Conservation (phyloP, 495 filamentous ascomycete species). For the Hypoxylon lienhwacheense region DNA sequence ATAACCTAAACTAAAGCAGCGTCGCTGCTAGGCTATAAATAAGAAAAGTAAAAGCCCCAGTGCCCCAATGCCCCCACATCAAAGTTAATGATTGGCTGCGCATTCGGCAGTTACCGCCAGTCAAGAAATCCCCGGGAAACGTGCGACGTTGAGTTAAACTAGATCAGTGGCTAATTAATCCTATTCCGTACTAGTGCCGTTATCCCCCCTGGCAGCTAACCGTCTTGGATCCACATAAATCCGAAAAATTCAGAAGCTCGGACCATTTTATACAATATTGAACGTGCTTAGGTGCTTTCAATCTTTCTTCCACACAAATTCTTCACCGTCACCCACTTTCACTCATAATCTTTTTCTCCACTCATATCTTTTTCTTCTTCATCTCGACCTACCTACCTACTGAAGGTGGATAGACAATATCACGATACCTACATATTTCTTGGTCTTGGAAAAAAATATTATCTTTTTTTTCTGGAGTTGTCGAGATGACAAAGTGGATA, state of each 20-base stretch:
- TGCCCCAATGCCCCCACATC: slow-evolving; percentile 10
- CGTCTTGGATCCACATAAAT: slow-evolving; percentile 33
- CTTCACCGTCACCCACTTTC: slow-evolving; percentile 35
- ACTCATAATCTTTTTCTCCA: slow-evolving; percentile 19
- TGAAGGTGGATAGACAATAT: slow-evolving; percentile 11
- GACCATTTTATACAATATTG: slow-evolving; percentile 5
- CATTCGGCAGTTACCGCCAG: slow-evolving; percentile 34
- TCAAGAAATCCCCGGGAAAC: slow-evolving; percentile 18
- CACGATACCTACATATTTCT: slow-evolving; percentile 17
- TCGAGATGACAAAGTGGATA: slow-evolving; percentile 20
- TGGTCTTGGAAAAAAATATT: slow-evolving; percentile 1
- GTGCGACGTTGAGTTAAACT: slow-evolving; percentile 39
- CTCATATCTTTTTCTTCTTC: slow-evolving; percentile 2
- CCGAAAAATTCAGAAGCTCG: slow-evolving; percentile 19
- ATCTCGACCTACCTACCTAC: not conserved
- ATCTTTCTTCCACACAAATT: slow-evolving; percentile 24
- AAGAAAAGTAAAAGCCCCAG: too few species aligned
- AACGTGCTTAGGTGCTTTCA: slow-evolving; percentile 1
- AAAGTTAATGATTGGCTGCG: slow-evolving; percentile 25
- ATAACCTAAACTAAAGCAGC: slow-evolving; percentile 32
- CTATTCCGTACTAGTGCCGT: not conserved
- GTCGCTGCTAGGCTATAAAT: slow-evolving; percentile 19
- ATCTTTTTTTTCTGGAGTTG: slow-evolving; percentile 15
- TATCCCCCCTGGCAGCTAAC: slow-evolving; percentile 26
- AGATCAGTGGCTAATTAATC: slow-evolving; percentile 27